Evolutionary conservation across 768 basidiomycete species (phyloP).

Genomic region (Rhizopogon salebrosus): DNA sequence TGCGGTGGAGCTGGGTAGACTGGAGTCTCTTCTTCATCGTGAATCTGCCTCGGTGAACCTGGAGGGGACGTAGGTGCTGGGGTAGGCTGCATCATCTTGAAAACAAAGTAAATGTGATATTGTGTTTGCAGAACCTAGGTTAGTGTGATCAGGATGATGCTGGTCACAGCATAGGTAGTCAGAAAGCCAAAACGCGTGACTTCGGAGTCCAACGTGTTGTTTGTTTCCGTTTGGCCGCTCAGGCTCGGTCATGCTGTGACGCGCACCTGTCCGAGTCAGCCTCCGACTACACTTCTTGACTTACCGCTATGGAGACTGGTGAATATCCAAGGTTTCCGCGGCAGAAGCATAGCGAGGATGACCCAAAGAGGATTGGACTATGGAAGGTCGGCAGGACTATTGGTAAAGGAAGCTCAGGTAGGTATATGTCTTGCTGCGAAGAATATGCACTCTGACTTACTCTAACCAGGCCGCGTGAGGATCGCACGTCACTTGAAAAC

Average conservation of each 20-base stretch:
- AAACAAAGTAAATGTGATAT: not conserved
- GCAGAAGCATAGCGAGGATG: slow-evolving; percentile 28
- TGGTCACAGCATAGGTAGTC: not conserved
- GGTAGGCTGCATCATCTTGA: slow-evolving; percentile 53
- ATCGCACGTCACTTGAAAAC: slow-evolving; percentile 86
- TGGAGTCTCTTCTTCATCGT: slow-evolving; percentile 25
- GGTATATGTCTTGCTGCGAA: slow-evolving; percentile 8
- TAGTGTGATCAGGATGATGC: not conserved
- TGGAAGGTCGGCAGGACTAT: slow-evolving; percentile 87
- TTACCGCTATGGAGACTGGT: slow-evolving; percentile 7
- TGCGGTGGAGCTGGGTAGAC: slow-evolving; percentile 53
- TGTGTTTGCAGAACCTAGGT: not conserved
- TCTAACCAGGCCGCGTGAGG: slow-evolving; percentile 71
- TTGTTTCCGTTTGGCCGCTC: slow-evolving; percentile 10
- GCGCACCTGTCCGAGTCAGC: not conserved
- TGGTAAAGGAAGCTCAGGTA: slow-evolving; percentile 77
- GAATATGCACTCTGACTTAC: not conserved
- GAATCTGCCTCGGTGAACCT: slow-evolving; percentile 32
- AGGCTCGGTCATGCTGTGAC: not conserved
- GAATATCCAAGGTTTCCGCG: slow-evolving; percentile 25
- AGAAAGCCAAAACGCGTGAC: not conserved
- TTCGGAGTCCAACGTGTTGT: slow-evolving; percentile 12
- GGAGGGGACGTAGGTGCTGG: slow-evolving; percentile 61
- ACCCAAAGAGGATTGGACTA: slow-evolving; percentile 67
- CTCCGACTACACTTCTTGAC: not conserved